Evolutionary conservation across 202 grass and related monocot species (phyloP).

Genomic region (Tripidium arundinaceum): DNA sequence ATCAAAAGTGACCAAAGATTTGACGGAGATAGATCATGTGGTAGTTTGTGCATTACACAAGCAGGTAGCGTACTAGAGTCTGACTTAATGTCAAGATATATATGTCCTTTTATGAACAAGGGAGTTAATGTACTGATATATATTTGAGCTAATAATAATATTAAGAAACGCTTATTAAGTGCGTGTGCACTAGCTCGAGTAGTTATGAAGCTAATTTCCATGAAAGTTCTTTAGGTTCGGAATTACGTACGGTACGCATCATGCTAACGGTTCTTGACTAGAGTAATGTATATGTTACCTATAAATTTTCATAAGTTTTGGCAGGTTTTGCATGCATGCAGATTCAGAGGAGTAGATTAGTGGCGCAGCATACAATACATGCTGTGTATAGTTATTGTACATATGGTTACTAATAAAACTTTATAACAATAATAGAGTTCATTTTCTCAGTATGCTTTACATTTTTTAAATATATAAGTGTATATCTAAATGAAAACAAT

Average conservation of each 20-base stretch:
- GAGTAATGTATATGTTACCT: neutral
- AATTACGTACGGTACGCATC: neutral
- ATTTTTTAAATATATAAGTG: neutral
- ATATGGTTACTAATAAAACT: too few species aligned
- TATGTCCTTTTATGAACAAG: neutral
- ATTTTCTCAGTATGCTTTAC: neutral
- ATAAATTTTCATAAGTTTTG: neutral
- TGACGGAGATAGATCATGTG: constrained; percentile 23
- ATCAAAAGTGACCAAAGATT: constrained; percentile 28
- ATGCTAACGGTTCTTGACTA: neutral
- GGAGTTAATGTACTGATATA: neutral
- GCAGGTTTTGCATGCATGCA: neutral
- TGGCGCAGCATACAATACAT: neutral
- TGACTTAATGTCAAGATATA: constrained; percentile 19
- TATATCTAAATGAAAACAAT: neutral
- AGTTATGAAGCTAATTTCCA: neutral
- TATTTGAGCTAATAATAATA: neutral
- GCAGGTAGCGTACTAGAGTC: neutral
- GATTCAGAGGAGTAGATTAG: neutral
- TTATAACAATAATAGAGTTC: neutral
- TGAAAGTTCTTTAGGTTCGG: neutral
- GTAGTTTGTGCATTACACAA: constrained; percentile 31
- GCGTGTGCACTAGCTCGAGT: neutral
- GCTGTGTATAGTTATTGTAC: too few species aligned
- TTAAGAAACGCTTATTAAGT: neutral